Evolutionary conservation across 768 basidiomycete species (phyloP).

Genomic region (Suillus lakei): DNA sequence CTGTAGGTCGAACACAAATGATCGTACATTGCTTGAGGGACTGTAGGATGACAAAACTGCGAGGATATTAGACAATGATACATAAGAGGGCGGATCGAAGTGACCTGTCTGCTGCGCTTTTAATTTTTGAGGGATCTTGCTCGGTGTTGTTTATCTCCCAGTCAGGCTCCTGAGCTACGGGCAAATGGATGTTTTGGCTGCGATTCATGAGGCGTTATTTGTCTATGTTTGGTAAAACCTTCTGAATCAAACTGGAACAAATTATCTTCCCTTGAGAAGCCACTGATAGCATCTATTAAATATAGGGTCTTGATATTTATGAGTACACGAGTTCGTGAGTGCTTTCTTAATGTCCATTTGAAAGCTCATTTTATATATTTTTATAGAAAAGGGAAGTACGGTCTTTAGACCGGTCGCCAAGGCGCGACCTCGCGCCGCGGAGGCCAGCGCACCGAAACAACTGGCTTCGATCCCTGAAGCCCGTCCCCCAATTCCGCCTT

Average conservation of each 20-base stretch:
- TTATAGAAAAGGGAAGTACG: conserved; percentile 70
- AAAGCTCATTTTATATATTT: conserved; percentile 13
- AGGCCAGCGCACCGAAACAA: conserved; percentile 23
- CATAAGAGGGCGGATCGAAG: not conserved
- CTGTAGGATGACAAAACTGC: conserved; percentile 64
- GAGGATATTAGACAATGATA: conserved; percentile 12
- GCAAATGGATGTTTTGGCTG: conserved; percentile 43
- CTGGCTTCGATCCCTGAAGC: conserved; percentile 13
- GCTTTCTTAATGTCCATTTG: conserved; percentile 1
- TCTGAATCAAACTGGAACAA: conserved; percentile 5
- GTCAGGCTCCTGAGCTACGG: conserved; percentile 58
- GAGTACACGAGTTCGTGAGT: conserved; percentile 68
- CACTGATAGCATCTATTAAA: not conserved
- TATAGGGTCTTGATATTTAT: conserved; percentile 24
- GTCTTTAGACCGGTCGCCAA: conserved; percentile 73
- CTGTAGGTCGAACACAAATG: conserved; percentile 15
- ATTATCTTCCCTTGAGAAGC: conserved; percentile 6
- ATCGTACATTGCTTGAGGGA: conserved; percentile 72
- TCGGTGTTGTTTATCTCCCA: conserved; percentile 62
- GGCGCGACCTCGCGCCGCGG: conserved; percentile 49
- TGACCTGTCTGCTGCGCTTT: conserved; percentile 64
- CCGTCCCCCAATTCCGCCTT: conserved; percentile 6
- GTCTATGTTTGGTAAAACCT: conserved; percentile 25
- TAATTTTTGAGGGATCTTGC: conserved; percentile 44
- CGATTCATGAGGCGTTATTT: conserved; percentile 30